phyloP scores from a whole-genome alignment of 192 early-diverging fungal species.

The Thamnidium elegans region DNA sequence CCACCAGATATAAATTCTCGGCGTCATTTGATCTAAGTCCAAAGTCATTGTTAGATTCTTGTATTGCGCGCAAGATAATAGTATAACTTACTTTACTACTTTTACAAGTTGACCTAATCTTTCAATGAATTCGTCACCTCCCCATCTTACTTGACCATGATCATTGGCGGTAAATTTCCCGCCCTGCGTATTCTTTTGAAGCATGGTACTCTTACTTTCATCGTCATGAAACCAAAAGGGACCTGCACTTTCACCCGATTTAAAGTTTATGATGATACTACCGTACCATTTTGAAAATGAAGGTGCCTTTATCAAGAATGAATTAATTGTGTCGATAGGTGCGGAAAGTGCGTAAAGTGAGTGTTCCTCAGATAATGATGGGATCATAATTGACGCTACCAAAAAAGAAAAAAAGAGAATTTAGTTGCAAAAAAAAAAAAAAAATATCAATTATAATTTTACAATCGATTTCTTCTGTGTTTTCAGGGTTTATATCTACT shows the following conservation, averaged over 20 bases:
- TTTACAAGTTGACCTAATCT: slow-evolving; percentile 42
- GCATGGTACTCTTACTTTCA: slow-evolving; percentile 39
- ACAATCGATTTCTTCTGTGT: slow-evolving; percentile 16
- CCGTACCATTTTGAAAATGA: slow-evolving; percentile 69
- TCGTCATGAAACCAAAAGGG: slow-evolving; percentile 79
- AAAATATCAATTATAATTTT: background rate
- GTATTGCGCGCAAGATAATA: background rate
- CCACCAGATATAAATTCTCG: background rate
- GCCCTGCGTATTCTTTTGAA: slow-evolving; percentile 12
- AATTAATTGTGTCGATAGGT: slow-evolving; percentile 54
- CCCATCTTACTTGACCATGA: slow-evolving; percentile 50
- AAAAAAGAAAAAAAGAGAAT: too few relatives aligned
- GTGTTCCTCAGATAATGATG: slow-evolving; percentile 23
- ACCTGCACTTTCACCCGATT: slow-evolving; percentile 56
- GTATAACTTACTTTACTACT: slow-evolving; percentile 33
- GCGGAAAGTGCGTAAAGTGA: slow-evolving; percentile 62
- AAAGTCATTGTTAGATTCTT: background rate
- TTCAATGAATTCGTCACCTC: slow-evolving; percentile 67
- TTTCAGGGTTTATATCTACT: slow-evolving; percentile 52
- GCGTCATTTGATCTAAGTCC: slow-evolving; percentile 6
- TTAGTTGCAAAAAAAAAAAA: background rate
- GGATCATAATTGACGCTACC: slow-evolving; percentile 12
- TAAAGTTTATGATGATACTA: slow-evolving; percentile 61
- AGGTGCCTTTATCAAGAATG: slow-evolving; percentile 63
- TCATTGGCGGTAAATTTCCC: slow-evolving; percentile 22